These are phyloP conservation scores for Pseudogymnoascus sp. DNA, from an alignment of 2,329 filamentous ascomycete species.

Conservation along the genomic window DNA sequence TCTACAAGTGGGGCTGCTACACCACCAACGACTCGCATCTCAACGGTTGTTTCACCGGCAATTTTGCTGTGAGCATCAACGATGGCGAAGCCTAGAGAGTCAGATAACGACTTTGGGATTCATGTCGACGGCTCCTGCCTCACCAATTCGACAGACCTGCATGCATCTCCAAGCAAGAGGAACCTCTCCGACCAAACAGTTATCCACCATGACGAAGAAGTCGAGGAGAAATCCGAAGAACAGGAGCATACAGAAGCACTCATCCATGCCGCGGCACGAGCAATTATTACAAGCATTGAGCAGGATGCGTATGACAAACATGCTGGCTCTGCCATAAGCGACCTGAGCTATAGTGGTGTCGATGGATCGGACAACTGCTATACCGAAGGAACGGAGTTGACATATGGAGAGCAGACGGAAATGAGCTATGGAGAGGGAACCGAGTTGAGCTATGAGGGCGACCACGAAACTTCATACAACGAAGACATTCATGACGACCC, in stretches of 20 bases:
- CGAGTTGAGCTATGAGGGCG: slow-evolving; percentile 18
- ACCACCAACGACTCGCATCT: not conserved
- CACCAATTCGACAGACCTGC: slow-evolving; percentile 16
- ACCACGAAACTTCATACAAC: slow-evolving; percentile 18
- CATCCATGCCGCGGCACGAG: slow-evolving; percentile 45
- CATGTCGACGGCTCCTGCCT: slow-evolving; percentile 26
- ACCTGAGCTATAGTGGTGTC: slow-evolving; percentile 26
- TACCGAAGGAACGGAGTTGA: slow-evolving; percentile 22
- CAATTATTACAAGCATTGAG: slow-evolving; percentile 42
- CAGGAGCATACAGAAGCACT: slow-evolving; percentile 38
- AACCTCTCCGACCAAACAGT: slow-evolving; percentile 20
- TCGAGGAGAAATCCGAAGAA: slow-evolving; percentile 17
- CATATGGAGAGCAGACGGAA: slow-evolving; percentile 21
- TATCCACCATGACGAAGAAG: slow-evolving; percentile 17
- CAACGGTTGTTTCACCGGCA: slow-evolving; percentile 2
- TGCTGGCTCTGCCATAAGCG: slow-evolving; percentile 29
- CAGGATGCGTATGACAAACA: slow-evolving; percentile 27
- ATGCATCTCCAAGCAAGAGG: slow-evolving; percentile 5
- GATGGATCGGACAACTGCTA: slow-evolving; percentile 16
- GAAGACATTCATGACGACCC: slow-evolving; percentile 21
- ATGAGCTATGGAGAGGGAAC: slow-evolving; percentile 18
- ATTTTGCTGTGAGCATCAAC: slow-evolving; percentile 4
- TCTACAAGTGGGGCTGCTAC: not conserved
- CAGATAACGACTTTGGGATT: slow-evolving; percentile 21
- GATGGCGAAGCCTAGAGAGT: not conserved